Conservation (phyloP, 257 asterid genomes). For the Primulina eburnea region DNA sequence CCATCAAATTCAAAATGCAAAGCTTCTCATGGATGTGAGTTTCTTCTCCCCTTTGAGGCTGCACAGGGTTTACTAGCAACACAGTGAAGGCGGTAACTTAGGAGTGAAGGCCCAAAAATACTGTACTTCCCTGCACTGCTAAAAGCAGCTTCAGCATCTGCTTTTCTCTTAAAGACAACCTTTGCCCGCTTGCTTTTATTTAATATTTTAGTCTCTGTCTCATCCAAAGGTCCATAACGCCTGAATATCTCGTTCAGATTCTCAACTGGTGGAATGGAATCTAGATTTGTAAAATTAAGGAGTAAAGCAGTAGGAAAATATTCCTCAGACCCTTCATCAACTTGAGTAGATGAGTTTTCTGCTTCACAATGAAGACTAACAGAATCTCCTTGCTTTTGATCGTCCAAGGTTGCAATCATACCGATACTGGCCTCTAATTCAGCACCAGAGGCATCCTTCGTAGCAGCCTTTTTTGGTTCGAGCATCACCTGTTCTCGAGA, state of each 20-base stretch:
- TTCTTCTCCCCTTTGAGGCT: constrained; percentile 37
- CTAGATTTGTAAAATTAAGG: constrained; percentile 47
- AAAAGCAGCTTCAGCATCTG: constrained; percentile 70
- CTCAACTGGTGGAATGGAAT: constrained; percentile 51
- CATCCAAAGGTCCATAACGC: constrained; percentile 56
- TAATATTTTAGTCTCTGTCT: constrained; percentile 47
- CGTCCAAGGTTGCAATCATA: constrained; percentile 22
- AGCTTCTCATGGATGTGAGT: constrained; percentile 20
- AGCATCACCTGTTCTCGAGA: constrained; percentile 37
- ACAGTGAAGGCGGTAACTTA: constrained; percentile 57
- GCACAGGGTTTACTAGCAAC: constrained; percentile 34
- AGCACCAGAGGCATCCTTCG: constrained; percentile 21
- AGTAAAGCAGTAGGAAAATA: constrained; percentile 52
- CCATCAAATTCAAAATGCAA: constrained; percentile 29
- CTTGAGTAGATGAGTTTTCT: constrained; percentile 15
- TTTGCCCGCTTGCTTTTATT: constrained; percentile 58
- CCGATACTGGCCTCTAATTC: constrained; percentile 25
- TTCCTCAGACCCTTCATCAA: constrained; percentile 32
- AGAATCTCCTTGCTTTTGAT: constrained; percentile 23
- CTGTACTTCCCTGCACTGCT: constrained; percentile 67
- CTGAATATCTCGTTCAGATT: constrained; percentile 56
- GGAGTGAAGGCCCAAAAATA: constrained; percentile 66
- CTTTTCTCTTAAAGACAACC: constrained; percentile 55
- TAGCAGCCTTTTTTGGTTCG: constrained; percentile 26
- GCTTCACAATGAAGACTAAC: constrained; percentile 23